These are phyloP conservation scores for Thelonectria olida DNA, from an alignment of 2,329 filamentous ascomycete species.

Conservation along the genomic window DNA sequence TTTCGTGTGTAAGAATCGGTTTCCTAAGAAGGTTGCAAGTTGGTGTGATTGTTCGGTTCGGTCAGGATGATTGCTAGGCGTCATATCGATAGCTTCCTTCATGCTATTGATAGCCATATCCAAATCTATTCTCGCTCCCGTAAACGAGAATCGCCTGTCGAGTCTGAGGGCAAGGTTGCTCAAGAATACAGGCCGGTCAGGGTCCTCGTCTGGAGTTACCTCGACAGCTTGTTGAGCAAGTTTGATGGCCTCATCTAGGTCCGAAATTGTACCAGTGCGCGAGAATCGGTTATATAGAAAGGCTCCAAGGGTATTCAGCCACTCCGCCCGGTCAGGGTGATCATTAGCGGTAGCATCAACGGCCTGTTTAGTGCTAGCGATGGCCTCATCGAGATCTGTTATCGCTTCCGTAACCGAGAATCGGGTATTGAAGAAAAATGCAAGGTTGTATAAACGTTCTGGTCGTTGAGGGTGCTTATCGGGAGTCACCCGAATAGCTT, in stretches of 20 bases:
- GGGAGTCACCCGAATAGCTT: too few species aligned
- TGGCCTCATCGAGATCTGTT: conserved; percentile 1
- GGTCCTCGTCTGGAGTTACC: too few species aligned
- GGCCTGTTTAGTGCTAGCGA: neutral
- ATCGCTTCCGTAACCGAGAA: too few species aligned
- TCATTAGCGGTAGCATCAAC: neutral
- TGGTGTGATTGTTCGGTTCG: too few species aligned
- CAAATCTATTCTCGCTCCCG: neutral
- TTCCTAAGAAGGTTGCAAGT: too few species aligned
- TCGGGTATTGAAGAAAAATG: too few species aligned
- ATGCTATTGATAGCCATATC: too few species aligned
- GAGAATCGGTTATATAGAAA: neutral
- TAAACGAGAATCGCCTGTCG: neutral
- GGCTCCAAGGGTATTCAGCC: neutral
- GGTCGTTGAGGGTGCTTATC: too few species aligned
- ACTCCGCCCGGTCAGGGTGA: neutral
- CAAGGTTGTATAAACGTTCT: too few species aligned
- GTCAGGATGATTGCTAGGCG: too few species aligned
- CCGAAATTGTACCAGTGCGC: neutral
- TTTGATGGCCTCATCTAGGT: neutral
- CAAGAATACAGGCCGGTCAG: neutral
- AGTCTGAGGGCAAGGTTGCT: neutral
- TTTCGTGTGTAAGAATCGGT: too few species aligned
- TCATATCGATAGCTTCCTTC: too few species aligned
- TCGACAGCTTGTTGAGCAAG: neutral